Evolutionary conservation across 345 rosid species (phyloP).

Genomic region (Lumnitzera racemosa): DNA sequence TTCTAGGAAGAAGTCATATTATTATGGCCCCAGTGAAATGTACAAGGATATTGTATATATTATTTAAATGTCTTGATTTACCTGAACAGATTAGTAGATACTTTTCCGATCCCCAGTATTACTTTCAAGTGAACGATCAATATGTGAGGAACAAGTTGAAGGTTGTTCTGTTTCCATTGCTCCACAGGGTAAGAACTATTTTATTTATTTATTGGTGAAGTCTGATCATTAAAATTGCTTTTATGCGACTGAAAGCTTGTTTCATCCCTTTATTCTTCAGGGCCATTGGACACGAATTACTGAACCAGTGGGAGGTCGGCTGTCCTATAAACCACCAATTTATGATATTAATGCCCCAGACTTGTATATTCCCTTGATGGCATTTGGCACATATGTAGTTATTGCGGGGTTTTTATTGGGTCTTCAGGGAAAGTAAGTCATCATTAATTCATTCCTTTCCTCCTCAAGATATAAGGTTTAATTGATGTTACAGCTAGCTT

Average conservation of each 20-base stretch:
- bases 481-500: no score
- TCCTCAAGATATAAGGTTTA: no score
- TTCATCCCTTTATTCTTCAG: slow-evolving; percentile 11
- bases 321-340: slow-evolving; percentile 59
- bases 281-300: slow-evolving; percentile 72
- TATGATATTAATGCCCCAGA: slow-evolving; percentile 74
- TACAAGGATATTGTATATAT: no score
- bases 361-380: slow-evolving; percentile 70
- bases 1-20: no score
- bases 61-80: no score
- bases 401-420: slow-evolving; percentile 64
- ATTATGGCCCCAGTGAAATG: no score
- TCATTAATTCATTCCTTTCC: background rate
- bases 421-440: slow-evolving; percentile 49
- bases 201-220: background rate
- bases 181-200: slow-evolving; percentile 58
- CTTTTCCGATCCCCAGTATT: slow-evolving; percentile 95
- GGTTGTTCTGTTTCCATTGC: slow-evolving; percentile 82
- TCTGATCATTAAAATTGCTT: background rate
- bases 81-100: slow-evolving; percentile 66
- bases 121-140: slow-evolving; percentile 94
- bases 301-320: slow-evolving; percentile 62
- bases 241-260: background rate
- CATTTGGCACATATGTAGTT: slow-evolving; percentile 58
- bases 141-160: slow-evolving; percentile 97